A percentile compares a stretch with the other conserved stretches of the same genome.
phyloP scores from a whole-genome alignment of 768 basidiomycete species.

The Phanerochaete sordida region DNA sequence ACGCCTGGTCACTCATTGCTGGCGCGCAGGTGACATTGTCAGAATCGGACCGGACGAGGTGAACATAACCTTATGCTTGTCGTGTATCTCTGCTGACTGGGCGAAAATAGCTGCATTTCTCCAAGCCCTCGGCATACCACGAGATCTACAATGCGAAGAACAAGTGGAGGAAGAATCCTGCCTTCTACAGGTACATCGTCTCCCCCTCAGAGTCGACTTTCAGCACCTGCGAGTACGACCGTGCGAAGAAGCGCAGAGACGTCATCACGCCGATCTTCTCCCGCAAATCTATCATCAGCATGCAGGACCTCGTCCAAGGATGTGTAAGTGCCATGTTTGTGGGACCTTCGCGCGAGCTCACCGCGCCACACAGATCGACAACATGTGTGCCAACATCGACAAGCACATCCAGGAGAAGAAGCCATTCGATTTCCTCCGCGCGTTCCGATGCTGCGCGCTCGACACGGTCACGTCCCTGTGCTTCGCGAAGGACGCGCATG shows the following conservation, averaged over 20 bases:
- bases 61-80: background rate
- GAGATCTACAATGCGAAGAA: slow-evolving; percentile 38
- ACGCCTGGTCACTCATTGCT: no score
- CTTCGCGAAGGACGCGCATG: slow-evolving; percentile 31
- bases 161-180: slow-evolving; percentile 36
- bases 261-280: slow-evolving; percentile 37
- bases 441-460: slow-evolving; percentile 38
- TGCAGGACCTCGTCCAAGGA: slow-evolving; percentile 32
- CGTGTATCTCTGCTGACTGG: background rate
- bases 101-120: slow-evolving; percentile 43
- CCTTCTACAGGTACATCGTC: slow-evolving; percentile 34
- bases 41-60: slow-evolving; percentile 40
- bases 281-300: slow-evolving; percentile 30
- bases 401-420: slow-evolving; percentile 10
- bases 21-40: slow-evolving; percentile 28
- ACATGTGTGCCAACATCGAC: slow-evolving; percentile 19
- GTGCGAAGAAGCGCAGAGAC: slow-evolving; percentile 29
- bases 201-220: slow-evolving; percentile 33
- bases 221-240: slow-evolving; percentile 30
- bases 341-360: background rate
- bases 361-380: slow-evolving; percentile 27
- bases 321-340: slow-evolving; percentile 20
- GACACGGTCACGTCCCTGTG: slow-evolving; percentile 41
- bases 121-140: slow-evolving; percentile 34
- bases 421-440: slow-evolving; percentile 35